phyloP scores from a whole-genome alignment of 2,329 filamentous ascomycete species.

The Botryotinia convoluta region DNA sequence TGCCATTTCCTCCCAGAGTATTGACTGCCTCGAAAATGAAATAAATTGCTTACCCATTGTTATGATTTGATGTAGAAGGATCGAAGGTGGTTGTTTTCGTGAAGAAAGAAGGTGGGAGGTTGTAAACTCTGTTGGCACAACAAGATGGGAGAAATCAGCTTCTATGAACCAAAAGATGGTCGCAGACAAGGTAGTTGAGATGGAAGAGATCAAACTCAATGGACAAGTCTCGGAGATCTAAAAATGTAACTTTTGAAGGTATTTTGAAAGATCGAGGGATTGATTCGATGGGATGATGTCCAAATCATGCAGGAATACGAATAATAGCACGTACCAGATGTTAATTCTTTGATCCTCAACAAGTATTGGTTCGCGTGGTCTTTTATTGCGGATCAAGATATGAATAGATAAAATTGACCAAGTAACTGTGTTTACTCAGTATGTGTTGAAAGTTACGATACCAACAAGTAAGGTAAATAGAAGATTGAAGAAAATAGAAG shows the following conservation, averaged over 20 bases:
- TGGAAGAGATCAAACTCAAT: neutral
- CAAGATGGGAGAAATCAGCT: constrained; percentile 13
- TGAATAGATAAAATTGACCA: neutral
- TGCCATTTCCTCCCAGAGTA: constrained; percentile 18
- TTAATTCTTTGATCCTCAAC: constrained; percentile 14
- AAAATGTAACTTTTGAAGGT: neutral
- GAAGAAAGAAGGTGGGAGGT: constrained; percentile 17
- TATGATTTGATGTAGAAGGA: constrained; percentile 34
- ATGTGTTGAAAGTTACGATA: neutral
- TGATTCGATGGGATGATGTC: constrained; percentile 17
- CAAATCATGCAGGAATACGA: constrained; percentile 22
- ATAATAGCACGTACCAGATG: constrained; percentile 20
- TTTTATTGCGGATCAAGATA: constrained; percentile 5
- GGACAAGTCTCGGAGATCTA: neutral
- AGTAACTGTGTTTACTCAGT: neutral
- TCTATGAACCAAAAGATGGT: neutral
- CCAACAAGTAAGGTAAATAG: neutral
- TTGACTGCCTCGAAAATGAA: constrained; percentile 29
- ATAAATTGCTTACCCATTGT: constrained; percentile 40
- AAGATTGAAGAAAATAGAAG: neutral
- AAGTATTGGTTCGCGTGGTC: constrained; percentile 14
- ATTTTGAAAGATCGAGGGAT: neutral
- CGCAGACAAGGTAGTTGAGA: neutral
- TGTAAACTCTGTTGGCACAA: constrained; percentile 9
- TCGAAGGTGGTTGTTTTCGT: constrained; percentile 33